Conservation (phyloP, 352 stramenopile genomes). For the Pythium monospermum region DNA sequence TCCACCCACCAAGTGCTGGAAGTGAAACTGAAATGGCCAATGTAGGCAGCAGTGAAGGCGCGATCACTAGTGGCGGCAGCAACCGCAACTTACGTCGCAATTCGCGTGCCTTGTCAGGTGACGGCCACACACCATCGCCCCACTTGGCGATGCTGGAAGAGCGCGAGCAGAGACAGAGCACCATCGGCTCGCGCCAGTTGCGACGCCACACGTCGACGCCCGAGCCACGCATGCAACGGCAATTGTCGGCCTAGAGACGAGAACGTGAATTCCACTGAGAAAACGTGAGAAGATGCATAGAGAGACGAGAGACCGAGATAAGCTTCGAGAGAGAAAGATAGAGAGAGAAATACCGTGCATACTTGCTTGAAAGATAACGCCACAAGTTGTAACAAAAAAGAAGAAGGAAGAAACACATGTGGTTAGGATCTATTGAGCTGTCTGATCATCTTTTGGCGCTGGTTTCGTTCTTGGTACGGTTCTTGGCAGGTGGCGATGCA, state of each 20-base stretch:
- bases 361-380: too few species aligned
- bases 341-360: too few species aligned
- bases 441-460: neutral
- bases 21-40: neutral
- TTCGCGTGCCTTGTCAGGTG: constrained; percentile 13
- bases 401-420: neutral
- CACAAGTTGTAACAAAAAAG: neutral
- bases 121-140: neutral
- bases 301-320: too few species aligned
- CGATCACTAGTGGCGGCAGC: neutral
- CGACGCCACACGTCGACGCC: neutral
- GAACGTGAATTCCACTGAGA: too few species aligned
- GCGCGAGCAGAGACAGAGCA: neutral
- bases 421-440: too few species aligned
- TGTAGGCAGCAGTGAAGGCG: neutral
- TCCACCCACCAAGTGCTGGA: too few species aligned
- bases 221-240: neutral
- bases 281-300: too few species aligned
- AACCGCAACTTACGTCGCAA: constrained; percentile 17
- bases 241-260: neutral
- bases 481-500: constrained; percentile 15
- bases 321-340: too few species aligned
- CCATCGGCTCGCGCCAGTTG: neutral
- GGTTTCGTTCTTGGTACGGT: constrained; percentile 12
- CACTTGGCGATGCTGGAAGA: too few species aligned